These are phyloP conservation scores for Blastocystis sp. DNA, from an alignment of 352 stramenopile genomes.

Conservation along the genomic window DNA sequence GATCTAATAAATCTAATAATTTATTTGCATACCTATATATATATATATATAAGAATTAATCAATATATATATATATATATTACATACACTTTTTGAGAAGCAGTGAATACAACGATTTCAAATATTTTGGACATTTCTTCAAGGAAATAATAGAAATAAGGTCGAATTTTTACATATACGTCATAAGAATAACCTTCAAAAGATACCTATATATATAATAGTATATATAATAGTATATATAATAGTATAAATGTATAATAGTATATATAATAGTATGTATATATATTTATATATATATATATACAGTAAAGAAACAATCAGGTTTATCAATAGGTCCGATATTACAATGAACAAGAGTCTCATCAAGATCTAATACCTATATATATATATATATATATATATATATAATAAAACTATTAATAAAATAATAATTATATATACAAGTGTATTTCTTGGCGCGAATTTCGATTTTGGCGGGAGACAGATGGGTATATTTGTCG, in stretches of 20 bases:
- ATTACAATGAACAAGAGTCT: conserved; percentile 94
- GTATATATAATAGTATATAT: not conserved
- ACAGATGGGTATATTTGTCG: too few species aligned
- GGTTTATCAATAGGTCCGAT: conserved; percentile 75
- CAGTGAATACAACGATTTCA: conserved; percentile 98
- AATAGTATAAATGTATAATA: not conserved
- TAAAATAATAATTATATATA: conserved; percentile 30
- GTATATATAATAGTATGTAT: too few species aligned
- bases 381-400: conserved; percentile 42
- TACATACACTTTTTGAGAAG: conserved; percentile 58
- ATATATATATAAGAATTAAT: too few species aligned
- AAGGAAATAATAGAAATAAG: conserved; percentile 80
- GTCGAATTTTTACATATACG: conserved; percentile 83
- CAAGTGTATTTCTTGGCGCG: not conserved
- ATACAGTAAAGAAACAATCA: conserved; percentile 80
- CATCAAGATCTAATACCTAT: conserved; percentile 86
- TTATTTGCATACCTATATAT: too few species aligned
- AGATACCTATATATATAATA: not conserved
- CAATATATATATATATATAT: conserved; percentile 8
- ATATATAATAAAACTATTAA: not conserved
- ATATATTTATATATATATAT: conserved; percentile 47
- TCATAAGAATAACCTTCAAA: conserved; percentile 71
- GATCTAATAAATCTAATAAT: conserved; percentile 89
- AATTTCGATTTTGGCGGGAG: too few species aligned
- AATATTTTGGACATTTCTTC: conserved; percentile 67